A percentile compares a stretch with the other conserved stretches of the same genome.
Evolutionary conservation across 768 basidiomycete genomes (phyloP).

Genomic region (Dioszegia hungarica): DNA sequence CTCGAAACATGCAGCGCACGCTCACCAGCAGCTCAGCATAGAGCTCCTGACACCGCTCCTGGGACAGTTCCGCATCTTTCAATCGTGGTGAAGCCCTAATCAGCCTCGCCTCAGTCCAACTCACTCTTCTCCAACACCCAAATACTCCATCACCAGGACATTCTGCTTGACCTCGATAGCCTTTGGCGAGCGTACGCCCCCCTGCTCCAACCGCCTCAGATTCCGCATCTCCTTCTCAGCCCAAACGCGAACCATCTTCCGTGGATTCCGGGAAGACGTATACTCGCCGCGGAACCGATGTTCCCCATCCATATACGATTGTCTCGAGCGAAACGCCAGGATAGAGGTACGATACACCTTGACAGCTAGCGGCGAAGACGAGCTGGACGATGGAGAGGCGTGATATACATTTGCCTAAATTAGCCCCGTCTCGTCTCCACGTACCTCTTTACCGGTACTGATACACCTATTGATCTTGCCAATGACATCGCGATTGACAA

Average conservation of each 20-base stretch:
- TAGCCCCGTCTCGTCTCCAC: conserved; percentile 14
- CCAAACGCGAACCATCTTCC: conserved; percentile 98
- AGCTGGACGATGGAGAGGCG: conserved; percentile 56
- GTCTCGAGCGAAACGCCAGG: conserved; percentile 93
- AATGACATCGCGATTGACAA: conserved; percentile 84
- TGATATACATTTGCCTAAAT: conserved; percentile 93
- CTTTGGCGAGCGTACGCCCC: conserved; percentile 79
- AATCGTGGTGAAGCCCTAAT: conserved; percentile 86
- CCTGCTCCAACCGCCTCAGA: conserved; percentile 72
- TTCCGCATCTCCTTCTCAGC: conserved; percentile 99
- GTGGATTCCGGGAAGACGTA: conserved; percentile 70
- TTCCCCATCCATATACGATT: conserved; percentile 92
- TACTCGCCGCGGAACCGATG: conserved; percentile 83
- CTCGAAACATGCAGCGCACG: conserved; percentile 77
- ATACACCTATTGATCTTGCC: conserved; percentile 92
- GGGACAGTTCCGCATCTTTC: conserved; percentile 72
- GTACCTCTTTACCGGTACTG: conserved; percentile 94
- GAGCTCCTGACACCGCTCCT: conserved; percentile 56
- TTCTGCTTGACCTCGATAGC: conserved; percentile 93
- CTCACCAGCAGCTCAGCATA: conserved; percentile 76
- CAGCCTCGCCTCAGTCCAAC: conserved; percentile 35
- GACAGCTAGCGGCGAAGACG: conserved; percentile 66
- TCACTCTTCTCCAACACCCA: conserved; percentile 79
- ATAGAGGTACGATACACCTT: conserved; percentile 99
- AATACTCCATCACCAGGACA: conserved; percentile 89